Percentiles rank a stretch among this genome's conserved stretches.
Evolutionary conservation across 345 rosid genomes (phyloP).

Genomic region (Pistacia integerrima): DNA sequence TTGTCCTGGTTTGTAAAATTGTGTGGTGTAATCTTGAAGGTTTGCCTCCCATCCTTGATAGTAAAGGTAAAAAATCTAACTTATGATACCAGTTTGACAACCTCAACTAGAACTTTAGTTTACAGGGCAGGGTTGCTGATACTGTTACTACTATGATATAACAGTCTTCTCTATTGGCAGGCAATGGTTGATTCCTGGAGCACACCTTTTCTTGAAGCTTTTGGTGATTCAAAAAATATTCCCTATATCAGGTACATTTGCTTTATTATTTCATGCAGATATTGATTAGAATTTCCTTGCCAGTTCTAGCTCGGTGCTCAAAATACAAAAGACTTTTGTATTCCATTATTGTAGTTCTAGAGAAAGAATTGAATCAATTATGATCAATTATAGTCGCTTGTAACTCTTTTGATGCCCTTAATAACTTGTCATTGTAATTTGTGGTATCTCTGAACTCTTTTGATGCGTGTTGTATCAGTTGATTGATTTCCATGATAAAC

Average conservation of each 20-base stretch:
- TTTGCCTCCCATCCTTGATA: background rate
- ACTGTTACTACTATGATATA: background rate
- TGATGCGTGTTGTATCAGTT: background rate
- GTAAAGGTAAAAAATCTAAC: background rate
- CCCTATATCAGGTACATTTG: constrained; percentile 78
- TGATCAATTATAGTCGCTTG: background rate
- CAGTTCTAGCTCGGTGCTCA: background rate
- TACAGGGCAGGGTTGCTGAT: background rate
- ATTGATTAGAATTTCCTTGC: background rate
- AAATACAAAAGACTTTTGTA: background rate
- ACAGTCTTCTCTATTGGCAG: constrained; percentile 38
- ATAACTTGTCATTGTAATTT: background rate
- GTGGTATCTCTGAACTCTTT: background rate
- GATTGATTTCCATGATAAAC: background rate
- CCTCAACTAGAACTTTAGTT: background rate
- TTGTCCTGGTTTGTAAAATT: background rate
- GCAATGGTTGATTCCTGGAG: constrained; percentile 88
- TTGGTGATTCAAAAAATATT: constrained; percentile 53
- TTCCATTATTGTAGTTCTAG: background rate
- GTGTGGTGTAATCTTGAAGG: background rate
- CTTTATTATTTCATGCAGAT: constrained; percentile 11
- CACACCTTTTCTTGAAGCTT: constrained; percentile 62
- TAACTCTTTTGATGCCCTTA: background rate
- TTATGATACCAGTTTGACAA: background rate
- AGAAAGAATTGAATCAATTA: background rate